These are phyloP conservation scores for Aechmea fasciata DNA, from an alignment of 176 grass and related monocot genomes.

Conservation along the genomic window DNA sequence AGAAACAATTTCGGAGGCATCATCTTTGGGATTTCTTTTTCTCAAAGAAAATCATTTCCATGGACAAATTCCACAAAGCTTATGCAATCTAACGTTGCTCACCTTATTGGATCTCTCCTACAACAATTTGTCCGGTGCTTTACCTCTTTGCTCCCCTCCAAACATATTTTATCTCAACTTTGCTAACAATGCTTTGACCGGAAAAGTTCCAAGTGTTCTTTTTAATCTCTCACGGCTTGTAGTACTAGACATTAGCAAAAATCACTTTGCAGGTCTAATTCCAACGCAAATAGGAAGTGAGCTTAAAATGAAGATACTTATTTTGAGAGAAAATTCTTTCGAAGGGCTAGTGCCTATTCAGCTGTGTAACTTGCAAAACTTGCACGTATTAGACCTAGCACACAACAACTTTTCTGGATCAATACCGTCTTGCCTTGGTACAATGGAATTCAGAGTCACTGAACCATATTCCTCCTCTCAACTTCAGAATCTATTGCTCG, in stretches of 20 bases:
- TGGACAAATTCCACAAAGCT: not conserved
- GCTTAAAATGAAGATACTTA: not conserved
- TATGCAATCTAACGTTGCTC: not conserved
- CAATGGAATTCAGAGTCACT: not conserved
- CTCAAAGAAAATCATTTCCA: conserved; percentile 6
- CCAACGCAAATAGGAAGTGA: not conserved
- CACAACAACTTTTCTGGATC: conserved; percentile 16
- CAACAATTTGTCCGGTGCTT: conserved; percentile 5
- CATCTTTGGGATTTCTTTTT: not conserved
- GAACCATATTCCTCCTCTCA: no score
- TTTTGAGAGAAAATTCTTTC: conserved; percentile 9
- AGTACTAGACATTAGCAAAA: conserved; percentile 8
- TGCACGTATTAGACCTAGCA: conserved; percentile 5
- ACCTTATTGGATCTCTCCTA: not conserved
- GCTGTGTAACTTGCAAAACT: not conserved
- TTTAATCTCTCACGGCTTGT: not conserved
- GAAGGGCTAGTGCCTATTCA: not conserved
- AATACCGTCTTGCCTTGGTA: conserved; percentile 27
- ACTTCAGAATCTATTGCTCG: no score
- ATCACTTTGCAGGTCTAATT: not conserved
- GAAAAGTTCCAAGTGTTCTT: not conserved
- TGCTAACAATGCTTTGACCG: conserved; percentile 9
- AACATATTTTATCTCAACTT: not conserved
- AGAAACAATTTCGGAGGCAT: no score
- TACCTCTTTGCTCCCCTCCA: not conserved